Conservation (phyloP, 257 asterid species). For the Eucommia ulmoides region DNA sequence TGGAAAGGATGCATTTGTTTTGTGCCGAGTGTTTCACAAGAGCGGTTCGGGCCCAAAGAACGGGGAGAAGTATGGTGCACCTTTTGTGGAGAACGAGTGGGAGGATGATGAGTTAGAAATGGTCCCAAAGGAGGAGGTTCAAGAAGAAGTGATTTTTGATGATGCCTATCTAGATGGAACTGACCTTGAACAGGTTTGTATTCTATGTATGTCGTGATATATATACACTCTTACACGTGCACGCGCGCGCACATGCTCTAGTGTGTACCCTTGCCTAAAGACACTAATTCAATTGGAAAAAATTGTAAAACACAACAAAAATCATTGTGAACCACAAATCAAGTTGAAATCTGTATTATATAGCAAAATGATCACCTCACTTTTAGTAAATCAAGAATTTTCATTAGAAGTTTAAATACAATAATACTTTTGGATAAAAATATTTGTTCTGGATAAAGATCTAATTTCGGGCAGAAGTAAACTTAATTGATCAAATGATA, state of each 20-base stretch:
- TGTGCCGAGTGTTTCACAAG: neutral
- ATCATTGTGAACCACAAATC: neutral
- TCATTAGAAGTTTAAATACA: neutral
- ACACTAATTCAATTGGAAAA: too few relatives aligned
- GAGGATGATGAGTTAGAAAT: neutral
- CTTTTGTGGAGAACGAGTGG: neutral
- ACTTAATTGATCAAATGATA: too few relatives aligned
- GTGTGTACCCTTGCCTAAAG: neutral
- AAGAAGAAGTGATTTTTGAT: neutral
- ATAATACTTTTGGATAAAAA: too few relatives aligned
- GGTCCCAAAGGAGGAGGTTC: neutral
- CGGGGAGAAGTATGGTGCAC: slow-evolving; percentile 3
- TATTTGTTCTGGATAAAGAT: too few relatives aligned
- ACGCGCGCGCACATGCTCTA: neutral
- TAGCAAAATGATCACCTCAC: neutral
- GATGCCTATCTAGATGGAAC: neutral
- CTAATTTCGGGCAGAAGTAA: too few relatives aligned
- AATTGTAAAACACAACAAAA: neutral
- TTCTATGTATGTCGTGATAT: neutral
- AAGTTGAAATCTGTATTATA: too few relatives aligned
- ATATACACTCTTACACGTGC: neutral
- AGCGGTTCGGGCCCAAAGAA: slow-evolving; percentile 3
- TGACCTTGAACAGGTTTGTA: neutral
- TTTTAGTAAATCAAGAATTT: neutral
- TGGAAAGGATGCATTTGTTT: slow-evolving; percentile 1